Conservation (phyloP, 2,329 filamentous ascomycete genomes). For the Alternaria tenuissima region DNA sequence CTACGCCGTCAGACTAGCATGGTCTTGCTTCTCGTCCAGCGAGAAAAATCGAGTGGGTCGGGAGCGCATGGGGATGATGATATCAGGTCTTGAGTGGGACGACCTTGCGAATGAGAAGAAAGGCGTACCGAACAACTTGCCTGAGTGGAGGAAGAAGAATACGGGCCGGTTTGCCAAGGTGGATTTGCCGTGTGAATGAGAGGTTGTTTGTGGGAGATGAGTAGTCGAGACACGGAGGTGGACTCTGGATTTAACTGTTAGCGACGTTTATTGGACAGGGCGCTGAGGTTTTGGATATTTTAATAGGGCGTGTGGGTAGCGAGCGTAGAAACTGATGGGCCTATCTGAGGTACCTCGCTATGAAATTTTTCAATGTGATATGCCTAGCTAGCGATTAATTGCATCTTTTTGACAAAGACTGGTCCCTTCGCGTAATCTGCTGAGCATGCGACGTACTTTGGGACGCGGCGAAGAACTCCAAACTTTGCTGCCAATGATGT, state of each 20-base stretch:
- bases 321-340: background rate
- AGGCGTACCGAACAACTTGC: constrained; percentile 25
- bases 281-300: background rate
- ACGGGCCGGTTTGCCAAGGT: constrained; percentile 23
- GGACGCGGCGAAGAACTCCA: background rate
- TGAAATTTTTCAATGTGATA: background rate
- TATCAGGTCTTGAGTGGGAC: constrained; percentile 18
- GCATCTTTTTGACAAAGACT: background rate
- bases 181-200: background rate
- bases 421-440: background rate
- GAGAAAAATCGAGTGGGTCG: constrained; percentile 15
- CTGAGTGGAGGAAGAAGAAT: constrained; percentile 31
- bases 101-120: constrained; percentile 21
- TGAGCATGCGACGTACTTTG: background rate
- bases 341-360: background rate
- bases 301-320: background rate
- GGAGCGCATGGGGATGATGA: constrained; percentile 26
- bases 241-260: background rate
- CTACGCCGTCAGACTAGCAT: constrained; percentile 22
- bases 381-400: too few relatives aligned
- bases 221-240: background rate
- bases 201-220: too few relatives aligned
- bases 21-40: constrained; percentile 23
- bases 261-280: background rate
- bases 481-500: too few relatives aligned